Percentiles rank a stretch among this genome's conserved stretches.
Conservation (phyloP, 106 monocot species). For the Phalaenopsis equestris region DNA sequence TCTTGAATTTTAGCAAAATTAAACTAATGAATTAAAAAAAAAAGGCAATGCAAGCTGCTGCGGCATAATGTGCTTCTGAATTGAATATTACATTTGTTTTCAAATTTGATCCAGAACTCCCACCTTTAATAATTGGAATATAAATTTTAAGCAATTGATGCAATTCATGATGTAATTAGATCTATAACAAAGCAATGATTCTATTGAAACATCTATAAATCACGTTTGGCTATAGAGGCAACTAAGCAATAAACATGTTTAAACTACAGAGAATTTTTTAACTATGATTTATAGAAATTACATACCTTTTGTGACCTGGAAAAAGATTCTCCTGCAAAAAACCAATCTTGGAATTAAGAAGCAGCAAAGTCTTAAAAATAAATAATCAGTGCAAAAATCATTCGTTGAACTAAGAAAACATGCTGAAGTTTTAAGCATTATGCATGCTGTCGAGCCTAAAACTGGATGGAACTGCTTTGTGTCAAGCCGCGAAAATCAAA, state of each 20-base stretch:
- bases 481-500: not conserved
- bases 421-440: not conserved
- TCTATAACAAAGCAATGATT: not conserved
- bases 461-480: not conserved
- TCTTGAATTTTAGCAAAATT: too few relatives aligned
- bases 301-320: not conserved
- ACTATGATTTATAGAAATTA: not conserved
- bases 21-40: too few relatives aligned
- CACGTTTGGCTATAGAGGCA: not conserved
- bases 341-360: not conserved
- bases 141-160: not conserved
- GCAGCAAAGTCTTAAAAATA: not conserved
- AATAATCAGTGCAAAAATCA: not conserved
- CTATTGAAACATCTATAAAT: not conserved
- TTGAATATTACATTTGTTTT: not conserved
- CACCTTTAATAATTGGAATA: not conserved
- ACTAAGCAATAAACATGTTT: not conserved
- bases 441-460: not conserved
- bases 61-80: not conserved
- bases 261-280: too few relatives aligned
- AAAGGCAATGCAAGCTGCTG: not conserved
- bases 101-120: not conserved
- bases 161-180: not conserved
- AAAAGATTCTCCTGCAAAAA: conserved; percentile 1
- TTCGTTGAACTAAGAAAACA: not conserved